Base-by-base conservation (phyloP, 2,329 filamentous ascomycete genomes). In the Ophiostoma perfectum region DNA sequence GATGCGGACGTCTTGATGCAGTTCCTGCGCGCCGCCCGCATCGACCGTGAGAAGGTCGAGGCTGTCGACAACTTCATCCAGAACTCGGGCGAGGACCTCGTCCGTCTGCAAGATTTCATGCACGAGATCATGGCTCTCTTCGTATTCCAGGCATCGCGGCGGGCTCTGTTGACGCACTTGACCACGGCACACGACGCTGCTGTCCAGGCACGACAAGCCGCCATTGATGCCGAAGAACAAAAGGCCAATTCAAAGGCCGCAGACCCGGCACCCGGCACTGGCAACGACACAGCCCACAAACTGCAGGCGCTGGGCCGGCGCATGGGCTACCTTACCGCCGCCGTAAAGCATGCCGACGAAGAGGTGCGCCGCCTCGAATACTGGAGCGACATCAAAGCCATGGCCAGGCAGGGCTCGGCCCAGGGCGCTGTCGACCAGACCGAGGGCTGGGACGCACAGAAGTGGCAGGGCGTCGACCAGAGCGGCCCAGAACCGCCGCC, bases 11-110 rank as follows among this genome's bases (percentile, higher is more conserved):
- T 86, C 3, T 80, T 99, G 39, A 83, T 96, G 80, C 80, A 78
- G 36, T 84, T 86, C 2, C 78, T 99, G 67, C 89, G 88, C 71
- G 80, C 80, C 52, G 87, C 90, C 5, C 85, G 75, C 7, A 92
- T 99, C 72, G 95, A 99, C 76, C 86, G 95, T 45, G 94, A 98
- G 80, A 98, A 95, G 80, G 87, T 96, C 69, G 89, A 94, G 70
- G 72, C 90, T 0, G 84, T 97, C 36, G 88, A 90, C 74, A 90
- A 86, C 71, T 99, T 97, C 75, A 81, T 97, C n/a, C 81, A 88
- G 58, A 83, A 95, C 67, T 91, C 87, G 14, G 86, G 87, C 27
- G 86, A 86, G 5, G 92, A 97, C 73, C 80, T 98, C 41, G 83
- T 84, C 67, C 90, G 92, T 70, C 81, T 99, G 27, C 84, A 90